A percentile compares a stretch with the other conserved stretches of the same genome.
Evolutionary conservation across 495 filamentous ascomycete genomes (phyloP).

Genomic region (Penicillium crystallinum): DNA sequence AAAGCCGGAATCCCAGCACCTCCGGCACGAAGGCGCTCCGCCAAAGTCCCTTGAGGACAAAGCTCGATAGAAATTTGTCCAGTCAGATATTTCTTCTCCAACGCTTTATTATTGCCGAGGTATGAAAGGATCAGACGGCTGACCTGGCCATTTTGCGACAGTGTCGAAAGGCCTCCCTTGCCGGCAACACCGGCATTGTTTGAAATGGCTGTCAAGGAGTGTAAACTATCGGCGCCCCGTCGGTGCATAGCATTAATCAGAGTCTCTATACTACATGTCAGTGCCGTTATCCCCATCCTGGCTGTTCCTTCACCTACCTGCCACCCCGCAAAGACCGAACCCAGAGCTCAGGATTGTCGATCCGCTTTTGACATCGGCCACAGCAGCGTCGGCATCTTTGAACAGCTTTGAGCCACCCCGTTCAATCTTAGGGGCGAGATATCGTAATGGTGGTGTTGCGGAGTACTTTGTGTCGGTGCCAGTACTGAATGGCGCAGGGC

Average conservation of each 20-base stretch:
- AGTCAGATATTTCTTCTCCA: conserved; percentile 78
- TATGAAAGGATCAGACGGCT: conserved; percentile 81
- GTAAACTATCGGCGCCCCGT: conserved; percentile 61
- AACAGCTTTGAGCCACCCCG: conserved; percentile 56
- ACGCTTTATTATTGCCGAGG: conserved; percentile 82
- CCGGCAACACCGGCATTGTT: conserved; percentile 85
- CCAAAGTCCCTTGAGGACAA: conserved; percentile 84
- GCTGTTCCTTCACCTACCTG: conserved; percentile 31
- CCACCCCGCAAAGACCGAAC: conserved; percentile 84
- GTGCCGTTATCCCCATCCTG: background rate
- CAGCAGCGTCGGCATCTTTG: conserved; percentile 65
- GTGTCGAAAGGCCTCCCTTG: conserved; percentile 68
- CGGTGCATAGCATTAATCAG: conserved; percentile 71
- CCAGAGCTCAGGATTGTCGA: conserved; percentile 74
- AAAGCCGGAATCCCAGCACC: conserved; percentile 88
- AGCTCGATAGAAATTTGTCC: conserved; percentile 82
- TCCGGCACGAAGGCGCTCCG: conserved; percentile 76
- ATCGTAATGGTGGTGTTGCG: conserved; percentile 12
- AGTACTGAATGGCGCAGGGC: conserved; percentile 6
- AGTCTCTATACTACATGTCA: conserved; percentile 48
- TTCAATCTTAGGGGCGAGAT: conserved; percentile 31
- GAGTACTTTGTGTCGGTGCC: conserved; percentile 17
- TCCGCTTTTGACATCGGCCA: conserved; percentile 69
- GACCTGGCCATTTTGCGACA: conserved; percentile 73
- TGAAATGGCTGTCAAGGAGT: conserved; percentile 74